phyloP scores from a whole-genome alignment of 1,284 basidiomycete species.

The Ganoderma sinense region DNA sequence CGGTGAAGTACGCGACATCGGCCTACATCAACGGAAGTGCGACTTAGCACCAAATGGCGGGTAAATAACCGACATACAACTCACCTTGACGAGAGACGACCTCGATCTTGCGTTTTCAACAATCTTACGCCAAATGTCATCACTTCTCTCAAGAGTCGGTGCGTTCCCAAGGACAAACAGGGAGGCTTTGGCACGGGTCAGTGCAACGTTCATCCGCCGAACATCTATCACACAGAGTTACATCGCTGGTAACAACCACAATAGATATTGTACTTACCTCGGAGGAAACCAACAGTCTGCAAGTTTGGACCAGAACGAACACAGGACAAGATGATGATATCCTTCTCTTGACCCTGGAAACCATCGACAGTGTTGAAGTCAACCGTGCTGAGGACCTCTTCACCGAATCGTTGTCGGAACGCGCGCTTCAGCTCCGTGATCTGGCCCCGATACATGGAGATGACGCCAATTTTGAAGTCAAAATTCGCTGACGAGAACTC shows the following conservation, averaged over 20 bases:
- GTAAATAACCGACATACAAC: constrained; percentile 26
- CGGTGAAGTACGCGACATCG: constrained; percentile 48
- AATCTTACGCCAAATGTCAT: constrained; percentile 82
- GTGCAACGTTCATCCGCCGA: constrained; percentile 96
- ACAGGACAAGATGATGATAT: constrained; percentile 94
- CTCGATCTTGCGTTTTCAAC: constrained; percentile 77
- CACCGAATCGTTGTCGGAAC: constrained; percentile 81
- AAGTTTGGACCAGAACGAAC: constrained; percentile 90
- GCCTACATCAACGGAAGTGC: constrained; percentile 37
- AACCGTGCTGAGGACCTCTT: constrained; percentile 74
- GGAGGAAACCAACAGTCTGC: constrained; percentile 87
- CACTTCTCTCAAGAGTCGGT: constrained; percentile 85
- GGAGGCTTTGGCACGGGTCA: constrained; percentile 95
- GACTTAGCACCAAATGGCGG: not conserved
- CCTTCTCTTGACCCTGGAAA: constrained; percentile 98
- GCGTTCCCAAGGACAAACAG: constrained; percentile 94
- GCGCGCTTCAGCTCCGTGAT: constrained; percentile 77
- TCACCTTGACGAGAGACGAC: constrained; percentile 60
- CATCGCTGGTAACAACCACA: constrained; percentile 15
- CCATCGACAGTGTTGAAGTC: constrained; percentile 99
- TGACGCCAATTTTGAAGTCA: constrained; percentile 85
- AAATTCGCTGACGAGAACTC: constrained; percentile 76
- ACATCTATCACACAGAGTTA: constrained; percentile 57
- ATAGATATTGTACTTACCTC: constrained; percentile 54
- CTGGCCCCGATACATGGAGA: constrained; percentile 97